These are phyloP conservation scores for Colletotrichum chlorophyti DNA, from an alignment of 2,329 filamentous ascomycete genomes.

Conservation along the genomic window DNA sequence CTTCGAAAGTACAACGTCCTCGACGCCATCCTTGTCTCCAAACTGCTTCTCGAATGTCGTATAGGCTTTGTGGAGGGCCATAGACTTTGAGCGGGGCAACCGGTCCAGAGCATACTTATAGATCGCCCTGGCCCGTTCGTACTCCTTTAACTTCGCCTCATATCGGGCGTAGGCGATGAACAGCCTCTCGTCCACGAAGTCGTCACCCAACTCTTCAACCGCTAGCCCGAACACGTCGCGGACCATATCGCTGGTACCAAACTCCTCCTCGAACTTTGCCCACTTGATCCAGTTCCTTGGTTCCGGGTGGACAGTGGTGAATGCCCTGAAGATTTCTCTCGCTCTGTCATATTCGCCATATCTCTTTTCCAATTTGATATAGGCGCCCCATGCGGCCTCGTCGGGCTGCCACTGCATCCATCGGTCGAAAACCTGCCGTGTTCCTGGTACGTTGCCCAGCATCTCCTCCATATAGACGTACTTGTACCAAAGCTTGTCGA, in stretches of 20 bases:
- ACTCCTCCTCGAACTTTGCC: constrained; percentile 96
- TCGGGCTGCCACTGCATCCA: constrained; percentile 99
- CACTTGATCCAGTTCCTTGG: constrained; percentile 99
- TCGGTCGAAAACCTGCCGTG: constrained; percentile 91
- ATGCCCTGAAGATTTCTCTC: constrained; percentile 87
- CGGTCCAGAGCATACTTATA: constrained; percentile 97
- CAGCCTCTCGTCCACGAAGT: constrained; percentile 94
- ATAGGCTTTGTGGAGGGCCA: constrained; percentile 88
- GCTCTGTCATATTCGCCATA: constrained; percentile 92
- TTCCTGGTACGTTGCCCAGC: constrained; percentile 90
- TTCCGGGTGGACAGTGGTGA: constrained; percentile 92
- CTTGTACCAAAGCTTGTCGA: constrained; percentile 99
- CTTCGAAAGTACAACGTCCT: constrained; percentile 95
- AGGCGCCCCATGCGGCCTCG: constrained; percentile 92
- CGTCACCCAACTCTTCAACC: constrained; percentile 88
- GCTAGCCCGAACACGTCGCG: constrained; percentile 90
- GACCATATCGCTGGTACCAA: constrained; percentile 88
- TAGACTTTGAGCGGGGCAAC: constrained; percentile 85
- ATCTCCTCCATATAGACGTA: constrained; percentile 99
- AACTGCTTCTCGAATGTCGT: constrained; percentile 99
- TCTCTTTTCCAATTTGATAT: constrained; percentile 96
- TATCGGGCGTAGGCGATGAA: constrained; percentile 97
- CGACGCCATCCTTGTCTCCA: constrained; percentile 89
- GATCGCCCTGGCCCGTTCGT: constrained; percentile 90
- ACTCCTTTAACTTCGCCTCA: constrained; percentile 93